Base-by-base conservation (phyloP, 306 rosid species). In the Ziziphus jujuba region DNA sequence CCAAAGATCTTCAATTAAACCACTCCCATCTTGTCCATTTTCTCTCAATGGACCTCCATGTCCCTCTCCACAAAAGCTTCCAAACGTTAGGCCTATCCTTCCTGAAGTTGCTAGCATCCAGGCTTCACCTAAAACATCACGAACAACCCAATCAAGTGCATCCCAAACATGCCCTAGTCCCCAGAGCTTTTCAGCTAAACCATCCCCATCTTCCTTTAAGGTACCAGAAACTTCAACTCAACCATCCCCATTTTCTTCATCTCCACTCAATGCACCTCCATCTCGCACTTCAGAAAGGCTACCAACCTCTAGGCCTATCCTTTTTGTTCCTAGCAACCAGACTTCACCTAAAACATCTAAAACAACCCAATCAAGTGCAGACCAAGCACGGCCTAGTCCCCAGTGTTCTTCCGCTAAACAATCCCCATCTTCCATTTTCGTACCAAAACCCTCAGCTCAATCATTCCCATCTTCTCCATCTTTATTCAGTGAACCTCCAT, bases 151-250 rank as follows among this genome's bases (percentile, higher is more conserved):
- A 23, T 6, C 56, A 28, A 28, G 33, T 25, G 45, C 52, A 38
- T 43, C 67, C 5, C 16, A 50, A 20, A n/a, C 55, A 40, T 0
- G 3, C 2, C 45, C 45, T 10, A 40, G 12, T 13, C 22, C 20
- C 21, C 55, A 16, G n/a, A 50, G 1, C 8, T 20, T 23, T 7
- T 50, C 24, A 10, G 3, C 38, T 44, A 62, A 22, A 6, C 67
- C 53, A 1, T 43, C 40, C 56, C 25, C 70, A 33, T n/a, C 71
- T 25, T n/a, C n/a, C n/a, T n/a, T n/a, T n/a, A n/a, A n/a, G n/a
- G n/a, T n/a, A n/a, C n/a, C n/a, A n/a, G n/a, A n/a, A n/a, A n/a
- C n/a, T n/a, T 31, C 13, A 20, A 23, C 40, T 0, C 60, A 23
- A 14, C 11, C 20, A 5, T 21, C 35, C 45, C 31, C 40, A 20